phyloP scores from a whole-genome alignment of 1,284 basidiomycete species.

The Moesziomyces antarcticus region DNA sequence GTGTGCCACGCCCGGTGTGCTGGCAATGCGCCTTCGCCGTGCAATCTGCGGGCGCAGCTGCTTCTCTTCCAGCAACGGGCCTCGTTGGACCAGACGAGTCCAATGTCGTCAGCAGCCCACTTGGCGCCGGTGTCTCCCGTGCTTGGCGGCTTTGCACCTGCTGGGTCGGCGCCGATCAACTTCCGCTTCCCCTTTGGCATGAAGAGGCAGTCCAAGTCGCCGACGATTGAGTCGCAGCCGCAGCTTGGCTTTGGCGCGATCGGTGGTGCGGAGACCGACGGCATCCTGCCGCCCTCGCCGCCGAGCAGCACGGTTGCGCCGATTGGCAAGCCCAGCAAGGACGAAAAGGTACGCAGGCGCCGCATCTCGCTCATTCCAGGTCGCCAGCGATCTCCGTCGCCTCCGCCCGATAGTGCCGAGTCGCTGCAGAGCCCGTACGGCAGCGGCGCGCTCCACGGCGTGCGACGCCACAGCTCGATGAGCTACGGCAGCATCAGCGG shows the following conservation, averaged over 20 bases:
- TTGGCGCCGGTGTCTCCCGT: conserved; percentile 16
- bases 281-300: conserved; percentile 13
- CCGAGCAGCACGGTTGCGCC: conserved; percentile 3
- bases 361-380: conserved; percentile 50
- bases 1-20: conserved; percentile 86
- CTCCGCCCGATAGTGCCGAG: conserved; percentile 16
- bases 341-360: conserved; percentile 32
- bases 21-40: conserved; percentile 78
- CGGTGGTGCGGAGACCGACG: conserved; percentile 15
- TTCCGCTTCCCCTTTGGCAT: conserved; percentile 57
- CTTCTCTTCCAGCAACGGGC: conserved; percentile 53
- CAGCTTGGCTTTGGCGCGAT: conserved; percentile 12
- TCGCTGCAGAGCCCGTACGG: conserved; percentile 23
- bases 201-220: conserved; percentile 35
- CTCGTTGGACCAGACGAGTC: conserved; percentile 43
- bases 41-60: conserved; percentile 79
- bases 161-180: conserved; percentile 24
- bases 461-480: conserved; percentile 45
- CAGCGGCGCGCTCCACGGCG: conserved; percentile 18
- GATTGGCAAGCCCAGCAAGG: conserved; percentile 21
- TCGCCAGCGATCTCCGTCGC: conserved; percentile 39
- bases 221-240: conserved; percentile 15
- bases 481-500: conserved; percentile 52
- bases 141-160: conserved; percentile 10
- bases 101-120: conserved; percentile 30